These are phyloP conservation scores for Ilex asprella DNA, from an alignment of 257 asterid genomes.

Conservation along the genomic window DNA sequence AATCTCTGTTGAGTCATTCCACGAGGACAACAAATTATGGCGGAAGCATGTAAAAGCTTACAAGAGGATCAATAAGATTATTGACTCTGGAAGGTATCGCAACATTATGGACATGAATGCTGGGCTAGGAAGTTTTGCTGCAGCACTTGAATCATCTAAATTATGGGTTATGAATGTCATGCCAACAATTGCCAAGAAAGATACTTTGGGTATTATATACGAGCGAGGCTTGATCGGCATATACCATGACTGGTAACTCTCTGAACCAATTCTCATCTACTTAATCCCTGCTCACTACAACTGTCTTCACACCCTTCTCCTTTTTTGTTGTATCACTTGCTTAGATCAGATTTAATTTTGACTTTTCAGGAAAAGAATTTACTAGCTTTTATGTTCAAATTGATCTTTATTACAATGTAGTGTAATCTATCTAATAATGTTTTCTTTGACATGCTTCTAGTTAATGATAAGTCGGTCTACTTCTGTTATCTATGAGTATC, in stretches of 20 bases:
- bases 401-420: not conserved
- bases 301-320: not conserved
- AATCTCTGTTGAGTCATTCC: conserved; percentile 2
- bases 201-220: conserved; percentile 12
- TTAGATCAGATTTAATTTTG: not conserved
- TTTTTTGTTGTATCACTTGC: too few species aligned
- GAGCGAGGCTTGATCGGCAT: conserved; percentile 18
- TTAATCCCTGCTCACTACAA: not conserved
- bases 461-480: too few species aligned
- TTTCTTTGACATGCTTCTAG: not conserved
- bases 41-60: conserved; percentile 2
- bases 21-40: conserved; percentile 9
- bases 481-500: too few species aligned
- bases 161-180: conserved; percentile 17
- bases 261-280: not conserved
- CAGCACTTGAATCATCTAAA: conserved; percentile 12
- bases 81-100: conserved; percentile 10
- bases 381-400: not conserved
- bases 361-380: not conserved
- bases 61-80: conserved; percentile 13
- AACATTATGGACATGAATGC: conserved; percentile 15
- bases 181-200: conserved; percentile 8
- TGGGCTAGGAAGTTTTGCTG: conserved; percentile 11
- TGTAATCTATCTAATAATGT: not conserved
- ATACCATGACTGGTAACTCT: conserved; percentile 8